Conservation (phyloP, 2,329 filamentous ascomycete species). For the Monosporascus sp. region DNA sequence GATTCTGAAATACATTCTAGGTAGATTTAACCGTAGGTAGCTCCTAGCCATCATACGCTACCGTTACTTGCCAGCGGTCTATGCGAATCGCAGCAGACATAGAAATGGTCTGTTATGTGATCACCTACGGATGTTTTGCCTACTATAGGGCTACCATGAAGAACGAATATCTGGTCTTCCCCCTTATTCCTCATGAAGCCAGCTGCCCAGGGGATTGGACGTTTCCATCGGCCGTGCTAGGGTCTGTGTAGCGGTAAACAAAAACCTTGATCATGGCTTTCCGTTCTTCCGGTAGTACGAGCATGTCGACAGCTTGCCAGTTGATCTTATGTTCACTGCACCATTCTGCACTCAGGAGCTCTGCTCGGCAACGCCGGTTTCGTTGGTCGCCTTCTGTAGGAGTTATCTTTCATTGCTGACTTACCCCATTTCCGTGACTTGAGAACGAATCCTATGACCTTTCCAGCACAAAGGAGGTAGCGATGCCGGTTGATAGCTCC, state of each 20-base stretch:
- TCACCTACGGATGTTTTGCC: conserved; percentile 15
- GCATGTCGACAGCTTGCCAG: conserved; percentile 2
- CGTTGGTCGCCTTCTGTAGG: not conserved
- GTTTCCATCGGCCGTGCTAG: not conserved
- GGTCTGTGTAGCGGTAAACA: conserved; percentile 5
- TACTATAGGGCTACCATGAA: conserved; percentile 19
- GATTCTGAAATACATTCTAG: conserved; percentile 18
- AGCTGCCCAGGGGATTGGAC: conserved; percentile 7
- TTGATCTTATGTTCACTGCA: conserved; percentile 4
- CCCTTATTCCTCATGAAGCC: conserved; percentile 20
- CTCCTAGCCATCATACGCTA: not conserved
- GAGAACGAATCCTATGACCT: conserved; percentile 1
- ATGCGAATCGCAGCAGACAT: not conserved
- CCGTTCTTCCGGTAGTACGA: conserved; percentile 8
- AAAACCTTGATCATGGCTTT: conserved; percentile 11
- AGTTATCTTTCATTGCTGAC: not conserved
- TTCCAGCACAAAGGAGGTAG: conserved; percentile 2
- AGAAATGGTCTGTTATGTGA: too few relatives aligned
- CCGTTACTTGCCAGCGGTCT: not conserved
- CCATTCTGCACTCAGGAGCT: conserved; percentile 2
- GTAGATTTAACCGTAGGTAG: not conserved
- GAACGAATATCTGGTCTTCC: conserved; percentile 17
- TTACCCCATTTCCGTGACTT: conserved; percentile 5
- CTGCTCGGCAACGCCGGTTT: not conserved
- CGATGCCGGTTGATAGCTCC: conserved; percentile 1